phyloP scores from a whole-genome alignment of 73 alveolate species.

The Paramecium sonneborni region DNA sequence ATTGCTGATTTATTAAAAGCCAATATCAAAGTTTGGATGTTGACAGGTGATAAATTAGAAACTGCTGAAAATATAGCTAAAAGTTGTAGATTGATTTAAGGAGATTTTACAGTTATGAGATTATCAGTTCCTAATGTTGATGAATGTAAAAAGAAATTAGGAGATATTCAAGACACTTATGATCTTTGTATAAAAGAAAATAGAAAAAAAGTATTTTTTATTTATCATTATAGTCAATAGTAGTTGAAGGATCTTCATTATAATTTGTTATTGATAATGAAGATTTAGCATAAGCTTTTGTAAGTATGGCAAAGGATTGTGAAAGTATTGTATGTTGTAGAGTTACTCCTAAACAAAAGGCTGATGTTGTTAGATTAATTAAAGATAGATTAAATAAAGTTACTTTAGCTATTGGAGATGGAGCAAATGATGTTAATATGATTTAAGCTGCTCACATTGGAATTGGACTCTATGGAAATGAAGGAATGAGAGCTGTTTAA shows the following conservation, averaged over 20 bases:
- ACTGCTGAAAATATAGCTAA: constrained; percentile 97
- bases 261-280: constrained; percentile 55
- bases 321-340: constrained; percentile 90
- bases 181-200: constrained; percentile 67
- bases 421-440: constrained; percentile 99
- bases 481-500: constrained; percentile 97
- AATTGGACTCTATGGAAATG: constrained; percentile 97
- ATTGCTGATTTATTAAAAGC: constrained; percentile 82
- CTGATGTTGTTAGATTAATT: constrained; percentile 93
- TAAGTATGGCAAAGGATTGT: constrained; percentile 64
- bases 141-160: constrained; percentile 60
- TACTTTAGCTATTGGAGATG: constrained; percentile 99
- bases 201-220: constrained; percentile 72
- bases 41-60: constrained; percentile 98
- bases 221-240: constrained; percentile 59
- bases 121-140: constrained; percentile 66
- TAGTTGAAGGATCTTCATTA: constrained; percentile 78
- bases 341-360: constrained; percentile 92
- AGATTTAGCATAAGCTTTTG: constrained; percentile 61
- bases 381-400: constrained; percentile 75
- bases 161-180: constrained; percentile 54
- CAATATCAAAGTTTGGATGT: constrained; percentile 71
- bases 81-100: constrained; percentile 88
- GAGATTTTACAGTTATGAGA: constrained; percentile 80
- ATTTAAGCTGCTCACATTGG: constrained; percentile 80